These are phyloP conservation scores for Avena insularis DNA, from an alignment of 176 grass and related monocot species.

Conservation along the genomic window DNA sequence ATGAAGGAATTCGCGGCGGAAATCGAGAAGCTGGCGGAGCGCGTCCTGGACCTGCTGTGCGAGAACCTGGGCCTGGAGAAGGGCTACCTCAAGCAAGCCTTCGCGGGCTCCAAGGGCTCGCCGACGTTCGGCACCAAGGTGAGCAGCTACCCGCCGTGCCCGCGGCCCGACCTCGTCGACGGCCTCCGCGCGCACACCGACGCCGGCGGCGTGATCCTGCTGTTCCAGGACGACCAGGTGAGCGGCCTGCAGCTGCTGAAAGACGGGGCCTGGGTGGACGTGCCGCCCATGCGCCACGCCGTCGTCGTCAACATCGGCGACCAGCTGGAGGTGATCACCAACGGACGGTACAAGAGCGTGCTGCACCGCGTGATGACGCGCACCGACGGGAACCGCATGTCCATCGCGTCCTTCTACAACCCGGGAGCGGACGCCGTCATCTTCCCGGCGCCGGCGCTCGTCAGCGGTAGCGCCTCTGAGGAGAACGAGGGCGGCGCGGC, in stretches of 20 bases:
- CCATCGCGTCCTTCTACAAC: conserved; percentile 2
- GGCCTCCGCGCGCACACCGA: conserved; percentile 7
- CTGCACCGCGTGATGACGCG: conserved; percentile 6
- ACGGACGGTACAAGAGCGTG: conserved; percentile 29
- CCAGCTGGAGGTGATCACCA: conserved; percentile 29
- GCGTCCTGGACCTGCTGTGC: conserved; percentile 64
- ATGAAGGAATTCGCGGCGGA: conserved; percentile 72
- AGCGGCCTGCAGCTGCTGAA: background rate
- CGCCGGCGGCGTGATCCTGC: conserved; percentile 13
- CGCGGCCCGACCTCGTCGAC: conserved; percentile 69
- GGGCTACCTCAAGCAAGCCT: conserved; percentile 59
- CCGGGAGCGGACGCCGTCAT: background rate
- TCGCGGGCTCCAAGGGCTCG: conserved; percentile 43
- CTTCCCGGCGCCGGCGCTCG: conserved; percentile 51
- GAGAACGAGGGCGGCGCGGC: background rate
- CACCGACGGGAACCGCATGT: conserved; percentile 12
- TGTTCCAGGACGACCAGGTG: conserved; percentile 23
- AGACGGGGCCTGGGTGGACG: background rate
- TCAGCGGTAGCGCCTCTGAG: background rate
- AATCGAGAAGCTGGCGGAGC: conserved; percentile 73
- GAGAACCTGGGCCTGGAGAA: conserved; percentile 76
- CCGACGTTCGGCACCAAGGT: conserved; percentile 92
- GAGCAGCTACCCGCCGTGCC: conserved; percentile 88
- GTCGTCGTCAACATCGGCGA: conserved; percentile 4
- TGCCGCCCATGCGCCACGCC: conserved; percentile 20